Base-by-base conservation (phyloP, 257 asterid species). In the Scutellaria minor region DNA sequence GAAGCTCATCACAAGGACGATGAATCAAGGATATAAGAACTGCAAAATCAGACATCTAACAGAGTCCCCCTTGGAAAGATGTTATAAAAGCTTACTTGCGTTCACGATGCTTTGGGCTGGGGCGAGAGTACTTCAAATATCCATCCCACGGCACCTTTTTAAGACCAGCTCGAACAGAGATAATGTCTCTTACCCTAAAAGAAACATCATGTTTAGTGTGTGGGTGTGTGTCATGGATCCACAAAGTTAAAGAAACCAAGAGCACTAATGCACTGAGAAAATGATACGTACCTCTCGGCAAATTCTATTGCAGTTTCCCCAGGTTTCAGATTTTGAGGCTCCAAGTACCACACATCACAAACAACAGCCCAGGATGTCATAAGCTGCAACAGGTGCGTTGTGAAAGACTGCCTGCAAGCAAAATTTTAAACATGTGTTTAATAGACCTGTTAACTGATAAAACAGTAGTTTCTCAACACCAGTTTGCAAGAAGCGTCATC, bases 361-460 rank as follows among this genome's bases (percentile, higher is more conserved):
- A 95, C 99, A 71, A 95, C 98, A 75, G 98, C 99, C 99, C 99
- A 92, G 6, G 99, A 95, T 66, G 98, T 90, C 99, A 95, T 95
- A 73, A 95, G 97, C 86, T 95, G 99, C 88, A 92, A 76, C 82
- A 95, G 82, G 79, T 95, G 99, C 58, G 60, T 90, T 60, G 97
- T 92, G 85, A 92, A 95, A 71, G 99, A 95, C 75, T 92, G 98
- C 80, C 98, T 92, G 88, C 83, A 75, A 76, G 62, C 37, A 75
- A 53, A 39, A 81, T 10, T 40, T 41, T 41, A 52, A 68, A 52
- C 44, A 20, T 54, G 55, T 35, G 15, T 52, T 9, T 13, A 64
- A 57, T 66, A 18, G 48, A 55, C 27, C n/a, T 31, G 8, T 72
- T 50, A 39, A 68, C 7, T 14, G 60, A 74, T 8, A 48, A 60